phyloP scores from a whole-genome alignment of 2,329 filamentous ascomycete species.

The Rhinocladiella mackenziei region DNA sequence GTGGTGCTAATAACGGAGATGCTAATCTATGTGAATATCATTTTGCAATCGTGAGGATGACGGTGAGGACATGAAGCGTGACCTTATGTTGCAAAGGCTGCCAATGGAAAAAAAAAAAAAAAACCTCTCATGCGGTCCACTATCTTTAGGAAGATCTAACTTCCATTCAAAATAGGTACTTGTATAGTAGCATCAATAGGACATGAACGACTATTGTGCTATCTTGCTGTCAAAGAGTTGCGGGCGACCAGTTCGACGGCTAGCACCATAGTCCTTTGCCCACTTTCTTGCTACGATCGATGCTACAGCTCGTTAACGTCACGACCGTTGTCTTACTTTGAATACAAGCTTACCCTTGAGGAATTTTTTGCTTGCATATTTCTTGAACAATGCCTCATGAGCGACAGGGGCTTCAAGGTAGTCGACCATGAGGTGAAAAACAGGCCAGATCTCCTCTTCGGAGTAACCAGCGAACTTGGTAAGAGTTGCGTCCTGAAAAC shows the following conservation, averaged over 20 bases:
- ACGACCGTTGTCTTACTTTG: too few species aligned
- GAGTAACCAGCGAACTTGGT: constrained; percentile 89
- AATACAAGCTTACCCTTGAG: constrained; percentile 70
- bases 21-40: constrained; percentile 20
- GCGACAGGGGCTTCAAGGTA: constrained; percentile 86
- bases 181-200: too few species aligned
- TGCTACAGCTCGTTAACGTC: constrained; percentile 58
- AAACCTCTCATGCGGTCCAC: too few species aligned
- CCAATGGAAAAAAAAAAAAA: not conserved
- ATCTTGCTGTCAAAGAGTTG: constrained; percentile 21
- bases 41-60: constrained; percentile 22
- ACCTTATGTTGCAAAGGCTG: constrained; percentile 9
- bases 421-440: constrained; percentile 92
- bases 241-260: constrained; percentile 18
- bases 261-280: constrained; percentile 70
- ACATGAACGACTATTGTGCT: constrained; percentile 11
- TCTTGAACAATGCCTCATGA: constrained; percentile 99
- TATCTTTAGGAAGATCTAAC: too few species aligned
- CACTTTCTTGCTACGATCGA: constrained; percentile 88
- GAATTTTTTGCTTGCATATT: constrained; percentile 99
- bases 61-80: constrained; percentile 18
- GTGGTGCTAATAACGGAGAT: constrained; percentile 23
- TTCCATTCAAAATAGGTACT: too few species aligned
- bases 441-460: constrained; percentile 87
- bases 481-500: constrained; percentile 69